Evolutionary conservation across 1,284 basidiomycete genomes (phyloP).

Genomic region (Naganishia albida): DNA sequence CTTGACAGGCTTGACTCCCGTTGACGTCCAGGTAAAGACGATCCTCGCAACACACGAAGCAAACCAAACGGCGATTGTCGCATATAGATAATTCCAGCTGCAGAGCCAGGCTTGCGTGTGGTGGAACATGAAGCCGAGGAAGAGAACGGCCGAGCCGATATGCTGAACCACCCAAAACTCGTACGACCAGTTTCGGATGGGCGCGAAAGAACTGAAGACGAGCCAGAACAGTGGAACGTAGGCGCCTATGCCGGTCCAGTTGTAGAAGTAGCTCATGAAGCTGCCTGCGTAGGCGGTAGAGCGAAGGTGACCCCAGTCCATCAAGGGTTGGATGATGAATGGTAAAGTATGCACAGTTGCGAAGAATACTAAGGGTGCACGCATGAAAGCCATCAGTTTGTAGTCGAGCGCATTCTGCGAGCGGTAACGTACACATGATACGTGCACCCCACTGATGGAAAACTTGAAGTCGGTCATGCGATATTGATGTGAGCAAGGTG

Average conservation of each 20-base stretch:
- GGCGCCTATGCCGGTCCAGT: constrained; percentile 27
- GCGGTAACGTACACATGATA: constrained; percentile 8
- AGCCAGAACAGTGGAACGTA: constrained; percentile 28
- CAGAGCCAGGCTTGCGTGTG: constrained; percentile 25
- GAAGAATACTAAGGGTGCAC: constrained; percentile 18
- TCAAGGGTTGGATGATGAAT: constrained; percentile 17
- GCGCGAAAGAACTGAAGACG: constrained; percentile 26
- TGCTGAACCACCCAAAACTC: constrained; percentile 28
- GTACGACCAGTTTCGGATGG: constrained; percentile 27
- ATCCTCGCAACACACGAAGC: constrained; percentile 9
- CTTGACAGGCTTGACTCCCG: constrained; percentile 10
- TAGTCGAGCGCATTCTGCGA: too few species aligned
- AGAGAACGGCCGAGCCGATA: constrained; percentile 21
- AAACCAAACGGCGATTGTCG: constrained; percentile 27
- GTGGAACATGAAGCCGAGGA: constrained; percentile 30
- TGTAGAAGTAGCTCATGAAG: constrained; percentile 29
- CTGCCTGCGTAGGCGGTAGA: constrained; percentile 19
- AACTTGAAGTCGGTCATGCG: constrained; percentile 25
- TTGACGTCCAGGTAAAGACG: constrained; percentile 22
- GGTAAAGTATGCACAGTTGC: constrained; percentile 25
- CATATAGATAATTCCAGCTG: constrained; percentile 31
- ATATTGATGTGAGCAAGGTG: constrained; percentile 23
- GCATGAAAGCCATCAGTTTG: neutral
- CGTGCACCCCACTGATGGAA: constrained; percentile 29
- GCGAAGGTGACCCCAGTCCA: constrained; percentile 13